phyloP scores from a whole-genome alignment of 169 alveolate genomes.

The Plasmodium vinckei region DNA sequence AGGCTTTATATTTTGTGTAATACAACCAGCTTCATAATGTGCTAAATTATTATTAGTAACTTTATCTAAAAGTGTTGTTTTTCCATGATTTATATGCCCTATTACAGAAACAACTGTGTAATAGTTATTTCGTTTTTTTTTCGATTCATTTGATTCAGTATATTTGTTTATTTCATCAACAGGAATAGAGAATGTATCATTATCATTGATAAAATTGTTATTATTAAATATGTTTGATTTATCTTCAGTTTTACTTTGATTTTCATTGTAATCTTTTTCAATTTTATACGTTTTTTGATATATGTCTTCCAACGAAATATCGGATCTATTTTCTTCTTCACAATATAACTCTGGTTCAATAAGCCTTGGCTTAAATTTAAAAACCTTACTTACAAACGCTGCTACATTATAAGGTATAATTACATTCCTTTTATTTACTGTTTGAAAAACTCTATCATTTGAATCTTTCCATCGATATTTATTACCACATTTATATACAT shows the following conservation, averaged over 20 bases:
- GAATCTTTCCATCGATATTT: constrained; percentile 83
- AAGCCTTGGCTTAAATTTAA: constrained; percentile 81
- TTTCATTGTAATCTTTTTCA: constrained; percentile 23
- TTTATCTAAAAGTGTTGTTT: constrained; percentile 86
- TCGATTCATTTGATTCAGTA: background rate
- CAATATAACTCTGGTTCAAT: constrained; percentile 84
- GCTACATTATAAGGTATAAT: constrained; percentile 84
- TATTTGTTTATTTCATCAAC: constrained; percentile 11
- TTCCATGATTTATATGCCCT: constrained; percentile 91
- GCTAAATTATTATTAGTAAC: constrained; percentile 59
- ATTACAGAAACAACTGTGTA: constrained; percentile 86
- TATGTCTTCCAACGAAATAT: constrained; percentile 27
- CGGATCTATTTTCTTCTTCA: constrained; percentile 58
- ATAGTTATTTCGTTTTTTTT: constrained; percentile 19
- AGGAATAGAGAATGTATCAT: background rate
- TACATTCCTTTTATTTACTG: constrained; percentile 82
- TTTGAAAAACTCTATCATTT: constrained; percentile 82
- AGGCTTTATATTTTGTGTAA: constrained; percentile 78
- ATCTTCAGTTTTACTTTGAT: background rate
- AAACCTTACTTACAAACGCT: constrained; percentile 81
- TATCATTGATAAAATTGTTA: background rate
- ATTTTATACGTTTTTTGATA: constrained; percentile 27
- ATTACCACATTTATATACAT: constrained; percentile 79
- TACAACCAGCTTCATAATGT: constrained; percentile 77
- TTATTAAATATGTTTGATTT: background rate